These are phyloP conservation scores for Blastocystis sp. DNA, from an alignment of 352 stramenopile genomes.

Conservation along the genomic window DNA sequence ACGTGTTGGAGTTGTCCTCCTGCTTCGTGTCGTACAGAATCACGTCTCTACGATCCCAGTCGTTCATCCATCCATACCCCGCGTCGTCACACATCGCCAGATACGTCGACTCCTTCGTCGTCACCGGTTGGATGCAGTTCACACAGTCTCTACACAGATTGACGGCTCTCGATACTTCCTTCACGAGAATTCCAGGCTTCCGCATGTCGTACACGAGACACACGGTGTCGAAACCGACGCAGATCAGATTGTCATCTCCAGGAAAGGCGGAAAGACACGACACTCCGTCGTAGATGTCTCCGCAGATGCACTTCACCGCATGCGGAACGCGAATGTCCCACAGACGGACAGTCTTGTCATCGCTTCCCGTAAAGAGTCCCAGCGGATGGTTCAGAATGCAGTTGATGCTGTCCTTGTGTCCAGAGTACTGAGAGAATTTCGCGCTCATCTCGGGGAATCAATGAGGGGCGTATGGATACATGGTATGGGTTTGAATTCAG, in stretches of 20 bases:
- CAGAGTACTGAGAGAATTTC: background rate
- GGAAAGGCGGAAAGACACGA: background rate
- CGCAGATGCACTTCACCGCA: background rate
- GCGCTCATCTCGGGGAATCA: too few relatives aligned
- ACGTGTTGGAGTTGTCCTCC: background rate
- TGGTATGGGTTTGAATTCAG: too few relatives aligned
- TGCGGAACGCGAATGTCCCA: background rate
- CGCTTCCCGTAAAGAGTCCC: background rate
- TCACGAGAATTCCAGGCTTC: background rate
- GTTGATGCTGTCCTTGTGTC: conserved; percentile 24
- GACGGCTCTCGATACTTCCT: background rate
- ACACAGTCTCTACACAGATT: background rate
- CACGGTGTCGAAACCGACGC: conserved; percentile 8
- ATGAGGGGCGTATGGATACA: background rate
- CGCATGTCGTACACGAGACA: conserved; percentile 15
- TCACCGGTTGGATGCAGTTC: background rate
- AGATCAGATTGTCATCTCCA: conserved; percentile 17
- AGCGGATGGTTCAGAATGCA: conserved; percentile 35
- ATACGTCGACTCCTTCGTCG: background rate
- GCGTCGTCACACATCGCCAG: conserved; percentile 12
- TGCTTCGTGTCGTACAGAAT: background rate
- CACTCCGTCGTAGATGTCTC: conserved; percentile 1
- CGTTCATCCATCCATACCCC: background rate
- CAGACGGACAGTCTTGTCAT: conserved; percentile 23
- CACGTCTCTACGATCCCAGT: background rate